These are phyloP conservation scores for Aspergillus sclerotiicarbonarius DNA, from an alignment of 495 filamentous ascomycete genomes.

Conservation along the genomic window DNA sequence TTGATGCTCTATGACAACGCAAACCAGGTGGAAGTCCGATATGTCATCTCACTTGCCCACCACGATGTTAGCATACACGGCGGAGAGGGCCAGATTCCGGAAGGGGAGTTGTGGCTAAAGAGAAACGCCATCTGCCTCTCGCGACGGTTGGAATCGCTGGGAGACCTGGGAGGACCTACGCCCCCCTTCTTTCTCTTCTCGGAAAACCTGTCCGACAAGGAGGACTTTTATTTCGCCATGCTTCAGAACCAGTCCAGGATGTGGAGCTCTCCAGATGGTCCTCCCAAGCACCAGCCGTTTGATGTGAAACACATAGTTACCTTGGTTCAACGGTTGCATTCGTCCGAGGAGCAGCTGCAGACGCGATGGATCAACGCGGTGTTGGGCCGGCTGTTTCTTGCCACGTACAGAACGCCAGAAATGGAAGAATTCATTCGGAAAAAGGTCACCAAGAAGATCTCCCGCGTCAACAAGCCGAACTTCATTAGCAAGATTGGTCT, in stretches of 20 bases:
- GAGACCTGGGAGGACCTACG: constrained; percentile 54
- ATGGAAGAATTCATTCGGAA: constrained; percentile 73
- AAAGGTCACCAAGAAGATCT: constrained; percentile 96
- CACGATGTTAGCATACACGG: constrained; percentile 84
- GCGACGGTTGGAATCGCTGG: constrained; percentile 61
- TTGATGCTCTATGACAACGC: constrained; percentile 95
- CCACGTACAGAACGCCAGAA: constrained; percentile 78
- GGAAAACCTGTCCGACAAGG: constrained; percentile 90
- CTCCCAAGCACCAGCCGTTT: constrained; percentile 74
- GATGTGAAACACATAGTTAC: constrained; percentile 81
- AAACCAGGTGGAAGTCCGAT: constrained; percentile 86
- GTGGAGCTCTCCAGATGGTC: constrained; percentile 51
- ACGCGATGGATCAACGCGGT: constrained; percentile 94
- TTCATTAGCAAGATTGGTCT: constrained; percentile 82
- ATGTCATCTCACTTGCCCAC: constrained; percentile 88
- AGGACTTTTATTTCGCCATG: constrained; percentile 95
- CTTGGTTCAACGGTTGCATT: constrained; percentile 84
- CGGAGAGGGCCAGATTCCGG: constrained; percentile 75
- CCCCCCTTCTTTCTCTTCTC: constrained; percentile 94
- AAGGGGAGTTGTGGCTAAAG: constrained; percentile 93
- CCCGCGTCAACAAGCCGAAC: constrained; percentile 84
- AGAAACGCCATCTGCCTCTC: constrained; percentile 88
- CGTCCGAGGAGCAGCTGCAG: constrained; percentile 86
- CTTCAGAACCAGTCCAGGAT: constrained; percentile 77
- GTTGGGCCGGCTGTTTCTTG: constrained; percentile 82